Evolutionary conservation across 2,329 filamentous ascomycete genomes (phyloP).

Genomic region (Coniella vitis): DNA sequence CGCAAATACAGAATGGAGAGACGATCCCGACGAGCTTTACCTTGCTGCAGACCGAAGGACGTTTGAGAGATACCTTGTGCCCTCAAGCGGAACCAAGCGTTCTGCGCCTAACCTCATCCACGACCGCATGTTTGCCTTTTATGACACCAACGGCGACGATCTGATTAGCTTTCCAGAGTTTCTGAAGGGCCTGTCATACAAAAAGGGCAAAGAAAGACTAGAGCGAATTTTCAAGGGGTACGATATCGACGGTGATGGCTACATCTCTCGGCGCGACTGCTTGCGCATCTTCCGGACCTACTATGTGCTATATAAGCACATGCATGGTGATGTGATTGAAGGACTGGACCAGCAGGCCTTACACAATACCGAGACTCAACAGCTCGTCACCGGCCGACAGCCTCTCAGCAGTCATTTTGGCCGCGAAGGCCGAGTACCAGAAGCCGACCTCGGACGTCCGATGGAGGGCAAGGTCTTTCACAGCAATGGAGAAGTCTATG

Average conservation of each 20-base stretch:
- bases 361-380: slow-evolving; percentile 67
- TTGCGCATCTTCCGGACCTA: slow-evolving; percentile 87
- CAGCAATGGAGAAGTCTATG: slow-evolving; percentile 55
- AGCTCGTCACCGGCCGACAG: slow-evolving; percentile 68
- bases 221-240: slow-evolving; percentile 78
- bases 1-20: slow-evolving; percentile 75
- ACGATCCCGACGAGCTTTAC: slow-evolving; percentile 69
- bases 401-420: slow-evolving; percentile 71
- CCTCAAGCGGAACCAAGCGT: slow-evolving; percentile 71
- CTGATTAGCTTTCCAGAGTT: slow-evolving; percentile 93
- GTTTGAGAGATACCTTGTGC: slow-evolving; percentile 85
- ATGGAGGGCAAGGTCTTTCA: slow-evolving; percentile 62
- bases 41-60: slow-evolving; percentile 88
- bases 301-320: slow-evolving; percentile 83
- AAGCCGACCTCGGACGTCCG: slow-evolving; percentile 51
- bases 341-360: slow-evolving; percentile 72
- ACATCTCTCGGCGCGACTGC: slow-evolving; percentile 78
- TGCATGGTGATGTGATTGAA: slow-evolving; percentile 77
- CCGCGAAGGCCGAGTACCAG: slow-evolving; percentile 61
- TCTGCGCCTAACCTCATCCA: slow-evolving; percentile 83
- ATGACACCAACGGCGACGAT: slow-evolving; percentile 83
- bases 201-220: slow-evolving; percentile 62
- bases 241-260: slow-evolving; percentile 84
- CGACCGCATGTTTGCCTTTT: slow-evolving; percentile 94
- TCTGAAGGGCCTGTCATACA: slow-evolving; percentile 69